Evolutionary conservation across 768 basidiomycete species (phyloP), one percentile per base, ranked within the genome.

Genomic region (Suillus cothurnatus): DNA sequence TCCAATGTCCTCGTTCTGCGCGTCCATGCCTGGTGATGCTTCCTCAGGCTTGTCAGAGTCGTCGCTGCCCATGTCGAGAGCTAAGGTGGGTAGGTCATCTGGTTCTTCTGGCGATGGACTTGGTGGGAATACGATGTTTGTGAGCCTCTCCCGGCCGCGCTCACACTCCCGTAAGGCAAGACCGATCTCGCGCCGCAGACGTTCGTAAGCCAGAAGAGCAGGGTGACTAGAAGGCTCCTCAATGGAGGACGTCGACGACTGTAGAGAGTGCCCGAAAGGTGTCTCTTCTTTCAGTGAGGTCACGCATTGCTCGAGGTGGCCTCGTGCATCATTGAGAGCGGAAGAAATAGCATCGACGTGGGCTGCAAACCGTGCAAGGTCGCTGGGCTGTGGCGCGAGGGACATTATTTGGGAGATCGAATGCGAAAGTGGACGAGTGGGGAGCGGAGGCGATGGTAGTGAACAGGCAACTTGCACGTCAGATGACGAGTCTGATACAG

Each of bases 91-190:
- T n/a, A 86, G 73, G 52, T 83, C 81, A 3, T 80, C 81, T 1
- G 79, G 80, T 6, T 77, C 74, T 6, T 79, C 79, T 38, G 66
- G 73, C 52, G 75, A 62, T 67, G 70, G 17, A 47, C 73, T 68
- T 38, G 73, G 68, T 0, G 87, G 87, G n/a, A 80, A 72, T 4
- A 92, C 75, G 62, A 90, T 77, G 59, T 86, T 84, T 2, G 88
- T 68, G 38, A 94, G 78, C 21, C 84, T 83, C 47, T 86, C 88
- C 21, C 90, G 80, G 0, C 93, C 93, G 9, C 93, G 85, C 75
- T 94, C 93, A 71, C 92, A 94, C 70, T 94, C 93, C 8, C 92
- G 79, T 36, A 94, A 77, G 1, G 92, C 93, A 28, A 90, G 75
- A 9, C 93, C 93, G 9, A 95, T 82, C 70, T 94, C 91, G 6